Evolutionary conservation across 208 protist genomes (phyloP), one percentile per base, ranked within the genome.

Genomic region (Sergeia podlipaevii): DNA sequence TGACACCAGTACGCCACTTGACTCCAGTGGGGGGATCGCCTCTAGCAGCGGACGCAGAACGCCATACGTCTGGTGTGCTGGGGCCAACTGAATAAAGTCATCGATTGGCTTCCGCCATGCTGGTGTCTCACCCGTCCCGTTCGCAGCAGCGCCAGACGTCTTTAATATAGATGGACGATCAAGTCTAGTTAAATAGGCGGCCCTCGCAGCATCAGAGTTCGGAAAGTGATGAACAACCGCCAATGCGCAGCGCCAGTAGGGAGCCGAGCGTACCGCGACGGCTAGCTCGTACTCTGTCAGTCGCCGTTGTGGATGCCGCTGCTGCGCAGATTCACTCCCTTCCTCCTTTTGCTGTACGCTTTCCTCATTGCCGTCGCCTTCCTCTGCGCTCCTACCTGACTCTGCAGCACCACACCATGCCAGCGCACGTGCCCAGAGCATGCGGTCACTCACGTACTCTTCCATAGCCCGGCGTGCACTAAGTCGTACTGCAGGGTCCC

Each of bases 401-500:
- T n/a, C n/a, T n/a, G n/a, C n/a, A n/a, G n/a, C n/a, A n/a, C n/a
- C n/a, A n/a, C n/a, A n/a, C n/a, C n/a, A n/a, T n/a, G n/a, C n/a
- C 13, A 77, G 64, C 0, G 51, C 65, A 3, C 36, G 11, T 4
- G 2, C 41, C 50, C 48, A 61, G 29, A 51, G 5, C 8, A 21
- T 17, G 2, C 42, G 53, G 26, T 51, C 10, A 11, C 8, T 10
- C 20, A 78, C 57, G 50, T 61, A 80, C 1, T 23, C 30, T 34
- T 27, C 42, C 24, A 77, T 67, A 21, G 66, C 56, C 17, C 66
- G 55, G 41, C 74, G 80, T 11, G 29, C 34, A n/a, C 80, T 80
- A n/a, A 71, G 59, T 3, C 86, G 79, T 28, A 87, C 73, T 1
- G 53, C 65, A 15, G 52, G 63, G 53, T 69, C 64, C 13, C 54